Evolutionary conservation across 2,329 filamentous ascomycete species (phyloP).

Genomic region (Helminthosporium solani): DNA sequence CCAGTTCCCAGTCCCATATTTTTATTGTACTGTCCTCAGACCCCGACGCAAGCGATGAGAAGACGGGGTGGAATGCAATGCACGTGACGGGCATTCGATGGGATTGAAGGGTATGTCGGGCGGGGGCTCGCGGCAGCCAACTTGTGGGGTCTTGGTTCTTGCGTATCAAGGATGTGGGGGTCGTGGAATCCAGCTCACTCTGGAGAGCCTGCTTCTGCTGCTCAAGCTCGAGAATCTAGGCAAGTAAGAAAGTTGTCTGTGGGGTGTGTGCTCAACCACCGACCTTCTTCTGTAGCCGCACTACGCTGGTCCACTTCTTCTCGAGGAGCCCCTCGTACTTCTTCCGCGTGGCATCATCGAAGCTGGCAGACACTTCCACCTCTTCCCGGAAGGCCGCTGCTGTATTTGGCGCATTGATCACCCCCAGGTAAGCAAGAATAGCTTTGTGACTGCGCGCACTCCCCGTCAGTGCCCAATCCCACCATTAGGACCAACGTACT

Average conservation of each 20-base stretch:
- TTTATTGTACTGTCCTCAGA: constrained; percentile 94
- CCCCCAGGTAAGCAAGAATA: constrained; percentile 82
- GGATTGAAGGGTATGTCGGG: constrained; percentile 79
- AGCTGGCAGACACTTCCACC: constrained; percentile 68
- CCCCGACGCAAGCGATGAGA: constrained; percentile 84
- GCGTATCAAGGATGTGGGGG: constrained; percentile 73
- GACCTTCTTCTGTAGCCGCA: constrained; percentile 93
- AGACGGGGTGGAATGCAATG: constrained; percentile 89
- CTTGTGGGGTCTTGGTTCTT: constrained; percentile 79
- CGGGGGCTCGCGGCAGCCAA: constrained; percentile 83
- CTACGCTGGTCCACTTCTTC: constrained; percentile 98
- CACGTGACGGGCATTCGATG: constrained; percentile 81
- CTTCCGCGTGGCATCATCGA: constrained; percentile 80
- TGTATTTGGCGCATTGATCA: constrained; percentile 68
- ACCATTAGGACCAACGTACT: constrained; percentile 40
- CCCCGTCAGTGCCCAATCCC: constrained; percentile 13
- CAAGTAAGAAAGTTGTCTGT: constrained; percentile 14
- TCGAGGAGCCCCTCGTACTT: constrained; percentile 93
- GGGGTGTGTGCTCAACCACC: constrained; percentile 7
- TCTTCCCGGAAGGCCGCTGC: constrained; percentile 75
- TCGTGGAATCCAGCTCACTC: constrained; percentile 79
- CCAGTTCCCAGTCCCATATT: constrained; percentile 95
- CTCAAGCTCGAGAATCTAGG: constrained; percentile 90
- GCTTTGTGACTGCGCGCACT: constrained; percentile 74
- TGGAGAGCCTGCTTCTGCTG: constrained; percentile 71